A percentile compares a stretch with the other conserved stretches of the same genome.
These are phyloP conservation scores for Daldinia childiae DNA, from an alignment of 495 filamentous ascomycete genomes.

Conservation along the genomic window DNA sequence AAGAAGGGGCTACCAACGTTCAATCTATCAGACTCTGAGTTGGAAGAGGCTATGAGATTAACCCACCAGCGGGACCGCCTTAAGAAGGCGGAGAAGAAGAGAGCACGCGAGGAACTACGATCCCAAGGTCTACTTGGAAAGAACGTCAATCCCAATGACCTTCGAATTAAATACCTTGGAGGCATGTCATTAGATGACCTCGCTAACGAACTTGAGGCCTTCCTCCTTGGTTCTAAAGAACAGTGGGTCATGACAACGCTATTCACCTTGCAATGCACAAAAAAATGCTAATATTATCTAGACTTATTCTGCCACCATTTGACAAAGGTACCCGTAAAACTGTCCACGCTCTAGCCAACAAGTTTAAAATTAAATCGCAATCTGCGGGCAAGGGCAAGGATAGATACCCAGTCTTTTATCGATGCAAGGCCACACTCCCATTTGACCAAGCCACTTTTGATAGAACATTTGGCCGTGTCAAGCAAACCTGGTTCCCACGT, in stretches of 20 bases:
- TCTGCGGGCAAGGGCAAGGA: constrained; percentile 77
- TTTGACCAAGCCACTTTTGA: constrained; percentile 62
- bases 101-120: constrained; percentile 79
- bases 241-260: constrained; percentile 60
- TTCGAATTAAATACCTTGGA: constrained; percentile 75
- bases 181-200: constrained; percentile 78
- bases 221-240: constrained; percentile 70
- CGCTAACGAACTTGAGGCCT: constrained; percentile 73
- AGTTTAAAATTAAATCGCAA: constrained; percentile 81
- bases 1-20: constrained; percentile 58
- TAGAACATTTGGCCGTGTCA: constrained; percentile 51
- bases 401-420: constrained; percentile 80
- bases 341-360: constrained; percentile 77
- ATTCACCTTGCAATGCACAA: background rate
- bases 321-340: constrained; percentile 75
- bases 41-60: constrained; percentile 67
- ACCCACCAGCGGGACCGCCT: constrained; percentile 80
- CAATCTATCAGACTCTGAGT: constrained; percentile 77
- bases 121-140: constrained; percentile 79
- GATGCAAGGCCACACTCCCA: constrained; percentile 68
- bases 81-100: constrained; percentile 83
- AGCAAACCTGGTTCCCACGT: constrained; percentile 58
- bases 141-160: constrained; percentile 67
- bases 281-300: constrained; percentile 50
- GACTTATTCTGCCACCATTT: constrained; percentile 85